These are phyloP conservation scores for Climacium dendroides DNA, from an alignment of 225 moss, liverwort and hornwort species.

Conservation along the genomic window DNA sequence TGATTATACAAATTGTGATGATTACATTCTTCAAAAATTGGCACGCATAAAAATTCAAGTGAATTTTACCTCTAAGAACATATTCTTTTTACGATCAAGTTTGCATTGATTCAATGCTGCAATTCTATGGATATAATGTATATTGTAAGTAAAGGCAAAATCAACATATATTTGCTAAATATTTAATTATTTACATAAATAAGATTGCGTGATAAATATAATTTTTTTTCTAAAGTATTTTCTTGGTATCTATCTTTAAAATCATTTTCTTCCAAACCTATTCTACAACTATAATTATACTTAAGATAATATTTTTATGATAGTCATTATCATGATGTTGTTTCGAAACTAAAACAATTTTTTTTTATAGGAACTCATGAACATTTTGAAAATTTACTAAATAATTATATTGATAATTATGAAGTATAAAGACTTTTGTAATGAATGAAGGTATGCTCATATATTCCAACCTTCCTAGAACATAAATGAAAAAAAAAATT, in stretches of 20 bases:
- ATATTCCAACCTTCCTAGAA: not conserved
- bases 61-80: too few relatives aligned
- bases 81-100: fast-evolving
- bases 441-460: not conserved
- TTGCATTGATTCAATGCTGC: not conserved
- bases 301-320: not conserved
- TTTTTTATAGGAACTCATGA: not conserved
- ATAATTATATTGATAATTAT: too few relatives aligned
- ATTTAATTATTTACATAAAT: not conserved
- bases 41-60: not conserved
- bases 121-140: not conserved
- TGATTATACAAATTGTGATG: not conserved
- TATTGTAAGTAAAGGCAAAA: not conserved
- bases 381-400: not conserved
- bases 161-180: not conserved
- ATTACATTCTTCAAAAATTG: not conserved
- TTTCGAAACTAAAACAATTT: not conserved
- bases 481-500: too few relatives aligned
- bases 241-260: not conserved
- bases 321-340: not conserved
- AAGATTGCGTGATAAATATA: not conserved
- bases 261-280: not conserved
- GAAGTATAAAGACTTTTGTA: not conserved
- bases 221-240: fast-evolving
- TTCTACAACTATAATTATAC: fast-evolving